These are phyloP conservation scores for Grigorovia yakushimaensis DNA, from an alignment of 805 yeast species.

Conservation along the genomic window DNA sequence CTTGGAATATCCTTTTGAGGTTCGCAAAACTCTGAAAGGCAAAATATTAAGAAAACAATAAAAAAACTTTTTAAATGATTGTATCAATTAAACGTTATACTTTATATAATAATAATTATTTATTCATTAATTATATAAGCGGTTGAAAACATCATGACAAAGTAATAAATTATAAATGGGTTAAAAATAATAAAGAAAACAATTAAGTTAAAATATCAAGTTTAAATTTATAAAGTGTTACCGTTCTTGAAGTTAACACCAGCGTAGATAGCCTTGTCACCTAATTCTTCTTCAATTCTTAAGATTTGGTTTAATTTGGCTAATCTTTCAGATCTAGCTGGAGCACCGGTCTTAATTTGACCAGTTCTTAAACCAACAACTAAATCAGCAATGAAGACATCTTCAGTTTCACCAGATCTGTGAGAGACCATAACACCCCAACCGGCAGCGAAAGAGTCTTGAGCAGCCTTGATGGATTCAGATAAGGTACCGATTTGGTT, in stretches of 20 bases:
- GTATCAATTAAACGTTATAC: slow-evolving; percentile 15
- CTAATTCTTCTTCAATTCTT: slow-evolving; percentile 97
- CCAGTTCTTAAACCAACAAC: slow-evolving; percentile 97
- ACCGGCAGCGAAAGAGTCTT: slow-evolving; percentile 87
- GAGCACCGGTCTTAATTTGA: slow-evolving; percentile 99
- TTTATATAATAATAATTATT: slow-evolving; percentile 5
- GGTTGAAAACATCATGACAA: neutral
- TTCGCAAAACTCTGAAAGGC: neutral
- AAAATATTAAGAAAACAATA: neutral
- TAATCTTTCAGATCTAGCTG: slow-evolving; percentile 99
- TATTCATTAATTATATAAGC: slow-evolving; percentile 4
- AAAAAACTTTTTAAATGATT: slow-evolving; percentile 2
- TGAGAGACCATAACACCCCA: slow-evolving; percentile 99
- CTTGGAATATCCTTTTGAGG: neutral
- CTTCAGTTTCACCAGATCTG: slow-evolving; percentile 99
- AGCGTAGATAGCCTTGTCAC: slow-evolving; percentile 94
- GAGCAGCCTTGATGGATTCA: slow-evolving; percentile 95
- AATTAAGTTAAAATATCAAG: neutral
- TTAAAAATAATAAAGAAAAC: neutral
- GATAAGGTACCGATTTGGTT: slow-evolving; percentile 97
- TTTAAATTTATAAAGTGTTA: slow-evolving; percentile 28
- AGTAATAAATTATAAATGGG: neutral
- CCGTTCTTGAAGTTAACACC: slow-evolving; percentile 77
- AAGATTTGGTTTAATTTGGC: slow-evolving; percentile 97
- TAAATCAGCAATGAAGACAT: slow-evolving; percentile 95